Percentiles rank a stretch among this genome's conserved stretches.
Conservation (phyloP, 2,329 filamentous ascomycete species). For the Fusarium cicatricum region DNA sequence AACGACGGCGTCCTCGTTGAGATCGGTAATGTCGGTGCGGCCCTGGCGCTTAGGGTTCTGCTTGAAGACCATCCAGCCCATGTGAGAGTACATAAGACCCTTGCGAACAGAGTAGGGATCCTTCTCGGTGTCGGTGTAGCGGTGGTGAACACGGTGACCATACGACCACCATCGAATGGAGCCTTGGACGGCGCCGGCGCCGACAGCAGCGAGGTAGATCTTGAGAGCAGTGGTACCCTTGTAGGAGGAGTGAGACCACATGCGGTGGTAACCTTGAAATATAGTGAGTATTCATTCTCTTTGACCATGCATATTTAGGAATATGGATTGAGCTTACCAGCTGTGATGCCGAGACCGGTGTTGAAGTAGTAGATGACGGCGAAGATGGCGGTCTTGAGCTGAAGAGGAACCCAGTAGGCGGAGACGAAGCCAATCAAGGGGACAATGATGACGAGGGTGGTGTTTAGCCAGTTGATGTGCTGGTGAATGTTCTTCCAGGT, state of each 20-base stretch:
- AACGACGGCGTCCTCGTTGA: constrained; percentile 86
- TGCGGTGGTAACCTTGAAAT: constrained; percentile 62
- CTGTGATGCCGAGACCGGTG: constrained; percentile 82
- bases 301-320: background rate
- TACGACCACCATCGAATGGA: constrained; percentile 91
- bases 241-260: constrained; percentile 88
- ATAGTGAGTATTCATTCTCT: constrained; percentile 8
- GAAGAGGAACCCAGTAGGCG: constrained; percentile 80
- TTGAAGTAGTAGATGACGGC: constrained; percentile 83
- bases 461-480: constrained; percentile 94
- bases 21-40: constrained; percentile 85
- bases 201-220: constrained; percentile 83
- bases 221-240: constrained; percentile 78
- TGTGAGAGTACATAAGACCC: constrained; percentile 78
- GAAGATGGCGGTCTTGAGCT: constrained; percentile 75
- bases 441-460: constrained; percentile 79
- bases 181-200: constrained; percentile 84
- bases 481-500: constrained; percentile 87
- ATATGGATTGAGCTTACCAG: constrained; percentile 59
- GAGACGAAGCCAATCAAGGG: constrained; percentile 77
- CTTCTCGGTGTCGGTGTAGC: constrained; percentile 92
- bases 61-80: constrained; percentile 94
- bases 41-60: constrained; percentile 91
- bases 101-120: constrained; percentile 92
- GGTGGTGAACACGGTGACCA: constrained; percentile 87